A percentile compares a stretch with the other conserved stretches of the same genome.
These are phyloP conservation scores for Cicer arietinum DNA, from an alignment of 306 rosid species.

Conservation along the genomic window DNA sequence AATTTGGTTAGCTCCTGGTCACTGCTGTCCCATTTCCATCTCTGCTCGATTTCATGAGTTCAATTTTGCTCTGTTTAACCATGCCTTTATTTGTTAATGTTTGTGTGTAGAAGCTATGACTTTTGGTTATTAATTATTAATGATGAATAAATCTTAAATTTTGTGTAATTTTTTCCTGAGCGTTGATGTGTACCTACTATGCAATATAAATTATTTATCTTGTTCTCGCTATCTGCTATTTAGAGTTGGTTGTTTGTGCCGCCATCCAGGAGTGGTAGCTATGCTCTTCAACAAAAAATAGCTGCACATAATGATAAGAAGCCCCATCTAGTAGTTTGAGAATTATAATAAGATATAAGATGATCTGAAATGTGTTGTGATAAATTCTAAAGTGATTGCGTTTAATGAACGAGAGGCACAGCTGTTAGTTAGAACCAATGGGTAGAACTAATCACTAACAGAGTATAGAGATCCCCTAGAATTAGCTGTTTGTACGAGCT, in stretches of 20 bases:
- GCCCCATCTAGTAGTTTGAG: not conserved
- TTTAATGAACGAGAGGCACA: not conserved
- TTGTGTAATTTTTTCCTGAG: not conserved
- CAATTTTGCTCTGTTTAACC: not conserved
- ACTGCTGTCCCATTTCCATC: not conserved
- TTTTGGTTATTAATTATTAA: constrained; percentile 7
- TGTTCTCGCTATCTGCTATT: not conserved
- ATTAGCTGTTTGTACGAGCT: not conserved
- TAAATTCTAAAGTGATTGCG: not conserved
- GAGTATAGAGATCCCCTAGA: not conserved
- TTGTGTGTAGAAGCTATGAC: not conserved
- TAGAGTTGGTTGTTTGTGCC: not conserved
- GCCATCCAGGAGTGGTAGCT: constrained; percentile 10
- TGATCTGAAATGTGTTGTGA: not conserved
- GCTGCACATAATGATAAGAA: not conserved
- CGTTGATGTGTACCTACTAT: not conserved
- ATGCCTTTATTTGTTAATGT: not conserved
- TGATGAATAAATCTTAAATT: not conserved
- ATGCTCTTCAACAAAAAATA: not conserved
- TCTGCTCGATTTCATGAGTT: not conserved
- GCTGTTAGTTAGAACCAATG: not conserved
- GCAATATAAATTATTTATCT: constrained; percentile 1
- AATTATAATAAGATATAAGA: not conserved
- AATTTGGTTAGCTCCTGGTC: not conserved
- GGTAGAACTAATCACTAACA: not conserved